Evolutionary conservation across 768 basidiomycete species (phyloP), one percentile per base, ranked within the genome.

Genomic region (Coprinopsis sp.): DNA sequence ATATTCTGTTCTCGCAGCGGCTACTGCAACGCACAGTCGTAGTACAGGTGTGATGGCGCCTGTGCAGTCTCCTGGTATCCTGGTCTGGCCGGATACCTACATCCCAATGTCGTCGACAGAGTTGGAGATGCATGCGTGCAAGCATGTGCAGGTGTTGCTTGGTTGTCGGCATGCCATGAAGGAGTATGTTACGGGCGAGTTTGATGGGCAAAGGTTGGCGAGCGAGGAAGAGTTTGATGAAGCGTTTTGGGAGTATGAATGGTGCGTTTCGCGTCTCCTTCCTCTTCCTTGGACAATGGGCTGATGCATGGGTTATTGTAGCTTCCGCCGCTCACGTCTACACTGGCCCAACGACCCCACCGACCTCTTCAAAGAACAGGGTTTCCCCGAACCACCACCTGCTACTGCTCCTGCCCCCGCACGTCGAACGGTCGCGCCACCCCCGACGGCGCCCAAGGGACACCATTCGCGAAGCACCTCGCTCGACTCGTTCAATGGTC

Each of bases 101-200:
- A 67, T 87, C 37, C 75, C 82, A 1, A 65, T 83, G 53, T 46
- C 70, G 1, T 71, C 84, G 19, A 57, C 61, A 3, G 84, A 85
- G 57, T 67, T 88, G 27, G 86, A 88, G 65, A 80, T 84, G 79
- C 82, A 87, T 55, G 72, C 79, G n/a, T 82, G 79, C 64, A 84
- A 80, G 63, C 72, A 81, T 56, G 64, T 87, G 39, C 82, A 88
- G 57, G 71, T 72, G 5, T 59, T 89, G 2, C 66, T 89, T 21
- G 78, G 77, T 24, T 83, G 79, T 57, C 77, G 78, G 55, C 67
- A 69, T 28, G 82, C 84, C 3, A 64, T 89, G 8, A 58, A 53
- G 5, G 77, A 78, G 36, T 81, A 67, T 56, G 56, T 83, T n/a
- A 54, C 57, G 6, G 54, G 57, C 6, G 74, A 75, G 37, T 61